Evolutionary conservation across 495 filamentous ascomycete species (phyloP).

Genomic region (Cercophora newfieldiana): DNA sequence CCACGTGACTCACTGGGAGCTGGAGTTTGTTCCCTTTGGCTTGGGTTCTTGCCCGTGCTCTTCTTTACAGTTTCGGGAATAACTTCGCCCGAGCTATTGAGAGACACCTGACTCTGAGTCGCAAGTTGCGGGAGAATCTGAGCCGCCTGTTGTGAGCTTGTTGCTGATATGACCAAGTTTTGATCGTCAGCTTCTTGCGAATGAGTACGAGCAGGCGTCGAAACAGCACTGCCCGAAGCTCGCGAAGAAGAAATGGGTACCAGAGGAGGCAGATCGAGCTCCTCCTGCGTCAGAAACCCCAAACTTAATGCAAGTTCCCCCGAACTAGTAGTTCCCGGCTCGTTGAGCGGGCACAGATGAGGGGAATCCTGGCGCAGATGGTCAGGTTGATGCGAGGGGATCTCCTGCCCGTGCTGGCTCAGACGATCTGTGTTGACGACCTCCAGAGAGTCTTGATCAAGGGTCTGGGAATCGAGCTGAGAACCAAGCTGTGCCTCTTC

Average conservation of each 20-base stretch:
- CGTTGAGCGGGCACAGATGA: neutral
- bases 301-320: neutral
- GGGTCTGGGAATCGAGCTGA: neutral
- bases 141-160: constrained; percentile 15
- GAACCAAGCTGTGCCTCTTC: no score
- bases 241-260: neutral
- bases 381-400: constrained; percentile 29
- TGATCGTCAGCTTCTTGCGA: neutral
- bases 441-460: neutral
- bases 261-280: constrained; percentile 9
- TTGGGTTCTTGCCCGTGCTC: neutral
- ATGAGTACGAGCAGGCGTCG: neutral
- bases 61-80: constrained; percentile 25
- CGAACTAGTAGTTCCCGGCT: neutral
- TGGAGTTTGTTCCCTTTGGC: neutral
- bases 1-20: neutral
- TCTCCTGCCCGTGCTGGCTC: constrained; percentile 13
- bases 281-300: constrained; percentile 31
- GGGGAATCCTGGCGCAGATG: neutral
- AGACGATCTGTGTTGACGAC: neutral
- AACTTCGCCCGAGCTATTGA: constrained; percentile 16
- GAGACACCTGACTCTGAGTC: constrained; percentile 22
- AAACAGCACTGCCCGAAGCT: neutral
- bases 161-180: neutral
- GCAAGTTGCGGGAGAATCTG: constrained; percentile 26